Conservation (phyloP, 371 early-diverging fungal genomes). For the Mortierella sp. region DNA sequence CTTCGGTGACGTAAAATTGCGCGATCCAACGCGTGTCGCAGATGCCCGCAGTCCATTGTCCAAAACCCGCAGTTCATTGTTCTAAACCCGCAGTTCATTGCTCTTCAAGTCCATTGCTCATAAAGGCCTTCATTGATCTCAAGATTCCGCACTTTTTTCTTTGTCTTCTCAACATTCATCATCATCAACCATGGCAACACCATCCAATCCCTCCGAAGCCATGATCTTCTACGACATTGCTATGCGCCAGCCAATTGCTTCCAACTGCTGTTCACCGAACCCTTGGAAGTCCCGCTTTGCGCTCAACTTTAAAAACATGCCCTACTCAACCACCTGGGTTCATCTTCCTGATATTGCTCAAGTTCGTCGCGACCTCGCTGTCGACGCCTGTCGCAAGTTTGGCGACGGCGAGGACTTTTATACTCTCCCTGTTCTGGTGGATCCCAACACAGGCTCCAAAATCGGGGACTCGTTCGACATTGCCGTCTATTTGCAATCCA, state of each 20-base stretch:
- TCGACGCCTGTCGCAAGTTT: constrained; percentile 40
- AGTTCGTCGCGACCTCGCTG: constrained; percentile 36
- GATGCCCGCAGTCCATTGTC: no score
- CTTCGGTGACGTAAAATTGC: no score
- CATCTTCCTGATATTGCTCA: constrained; percentile 31
- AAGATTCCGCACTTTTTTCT: no score
- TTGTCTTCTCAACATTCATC: constrained; percentile 7
- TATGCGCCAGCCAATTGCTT: constrained; percentile 36
- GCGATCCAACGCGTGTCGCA: no score
- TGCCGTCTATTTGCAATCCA: constrained; percentile 41
- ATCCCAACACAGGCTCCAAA: constrained; percentile 25
- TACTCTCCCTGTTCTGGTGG: constrained; percentile 42
- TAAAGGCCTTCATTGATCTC: no score
- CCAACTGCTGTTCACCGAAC: constrained; percentile 21
- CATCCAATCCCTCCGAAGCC: constrained; percentile 33
- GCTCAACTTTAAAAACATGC: constrained; percentile 42
- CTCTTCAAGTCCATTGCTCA: no score
- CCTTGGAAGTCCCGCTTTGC: constrained; percentile 45
- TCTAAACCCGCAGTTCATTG: no score
- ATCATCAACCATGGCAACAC: constrained; percentile 32
- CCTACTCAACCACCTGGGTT: constrained; percentile 46
- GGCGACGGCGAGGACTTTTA: constrained; percentile 32
- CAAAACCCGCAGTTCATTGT: no score
- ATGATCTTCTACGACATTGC: constrained; percentile 47
- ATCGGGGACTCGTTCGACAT: constrained; percentile 49